Base-by-base conservation (phyloP, 2,329 filamentous ascomycete species). In the Paracoccidioides lutzii region DNA sequence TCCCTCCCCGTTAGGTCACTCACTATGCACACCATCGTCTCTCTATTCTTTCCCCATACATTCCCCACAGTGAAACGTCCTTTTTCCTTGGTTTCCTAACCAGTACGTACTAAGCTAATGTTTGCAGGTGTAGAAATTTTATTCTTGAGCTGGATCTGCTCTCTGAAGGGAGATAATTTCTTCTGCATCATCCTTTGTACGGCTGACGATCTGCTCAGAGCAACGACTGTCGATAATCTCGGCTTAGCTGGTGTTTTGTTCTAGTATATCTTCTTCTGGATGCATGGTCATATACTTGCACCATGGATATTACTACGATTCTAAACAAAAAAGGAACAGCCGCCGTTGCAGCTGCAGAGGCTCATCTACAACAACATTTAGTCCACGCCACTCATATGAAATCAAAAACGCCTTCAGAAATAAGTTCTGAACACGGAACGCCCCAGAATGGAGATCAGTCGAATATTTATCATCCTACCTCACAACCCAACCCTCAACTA, bases 371-470 rank as follows among this genome's bases (percentile, higher is more conserved):
- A 52, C 74, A 74, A 58, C 73, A 75, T 52, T 67, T 74, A 54
- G 62, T 66, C 46, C 73, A 73, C 57, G 65, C 67, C 53, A 62
- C 66, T 57, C 71, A 72, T 41, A 65, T 72, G 57, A 68, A 71
- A 58, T 64, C 63, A 32, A 64, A 66, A 55, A 63, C 63, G 70
- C 76, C 70, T 61, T 80, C 78, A 53, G 78, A 80, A 67, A 81
- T 75, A 67, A 78, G 78, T 65, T 79, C 79, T 58, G 80, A 83
- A 62, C 78, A 79, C 59, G 78, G 76, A 61, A 73, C 77, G 59
- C 76, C 79, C 56, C 79, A 81, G 63, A 70, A 75, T 33, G 79
- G 76, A 56, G 78, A 80, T 59, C 75, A 76, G 40, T 76, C 78
- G 48, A 80, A 79, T 59, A 72, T 78, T 62, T 81, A 80, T 53